These are phyloP conservation scores for Linum tenue DNA, from an alignment of 345 rosid genomes.

Conservation along the genomic window DNA sequence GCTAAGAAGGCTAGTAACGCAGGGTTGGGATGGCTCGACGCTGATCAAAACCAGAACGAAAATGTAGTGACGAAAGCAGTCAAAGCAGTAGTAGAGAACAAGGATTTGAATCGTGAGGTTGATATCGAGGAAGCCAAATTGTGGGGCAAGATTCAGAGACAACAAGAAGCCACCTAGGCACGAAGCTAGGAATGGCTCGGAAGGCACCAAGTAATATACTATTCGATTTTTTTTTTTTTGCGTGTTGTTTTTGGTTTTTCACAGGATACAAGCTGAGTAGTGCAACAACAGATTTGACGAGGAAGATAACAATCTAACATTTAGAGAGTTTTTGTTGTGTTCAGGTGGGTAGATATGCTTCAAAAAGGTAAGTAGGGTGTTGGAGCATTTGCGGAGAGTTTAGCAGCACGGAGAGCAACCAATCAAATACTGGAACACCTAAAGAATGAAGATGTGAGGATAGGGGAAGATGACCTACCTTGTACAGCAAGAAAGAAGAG, in stretches of 20 bases:
- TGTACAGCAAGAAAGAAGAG: too few relatives aligned
- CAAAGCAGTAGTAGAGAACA: background rate
- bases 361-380: background rate
- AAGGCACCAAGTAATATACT: background rate
- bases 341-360: background rate
- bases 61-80: background rate
- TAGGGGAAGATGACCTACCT: too few relatives aligned
- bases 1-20: background rate
- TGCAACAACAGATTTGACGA: too few relatives aligned
- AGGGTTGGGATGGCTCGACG: background rate
- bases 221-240: too few relatives aligned
- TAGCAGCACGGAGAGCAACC: too few relatives aligned
- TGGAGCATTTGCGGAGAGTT: too few relatives aligned
- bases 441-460: too few relatives aligned
- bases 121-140: background rate
- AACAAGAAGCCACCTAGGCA: background rate
- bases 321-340: too few relatives aligned
- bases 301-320: too few relatives aligned
- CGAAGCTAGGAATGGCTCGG: background rate
- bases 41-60: background rate
- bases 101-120: background rate
- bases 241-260: background rate
- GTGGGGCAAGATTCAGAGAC: background rate
- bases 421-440: too few relatives aligned
- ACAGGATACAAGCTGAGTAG: too few relatives aligned